phyloP scores from a whole-genome alignment of 441 rosid species.

The Aleurites moluccanus region DNA sequence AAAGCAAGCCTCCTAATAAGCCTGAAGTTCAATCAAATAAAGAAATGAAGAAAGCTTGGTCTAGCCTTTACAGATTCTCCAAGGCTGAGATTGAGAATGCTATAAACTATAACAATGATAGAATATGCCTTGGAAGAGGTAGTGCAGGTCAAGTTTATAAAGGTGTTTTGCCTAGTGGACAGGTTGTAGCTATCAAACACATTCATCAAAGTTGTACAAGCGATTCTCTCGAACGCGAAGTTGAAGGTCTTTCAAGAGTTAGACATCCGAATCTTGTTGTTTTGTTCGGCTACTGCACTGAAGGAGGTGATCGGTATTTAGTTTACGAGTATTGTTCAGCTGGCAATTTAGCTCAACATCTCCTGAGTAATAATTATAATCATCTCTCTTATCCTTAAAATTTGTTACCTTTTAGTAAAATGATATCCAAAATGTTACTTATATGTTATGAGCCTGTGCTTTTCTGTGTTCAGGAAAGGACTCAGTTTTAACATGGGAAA shows the following conservation, averaged over 20 bases:
- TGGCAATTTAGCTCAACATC: conserved; percentile 62
- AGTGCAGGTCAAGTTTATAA: conserved; percentile 62
- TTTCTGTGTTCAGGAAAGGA: conserved; percentile 41
- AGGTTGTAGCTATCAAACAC: conserved; percentile 61
- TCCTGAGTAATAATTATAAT: conserved; percentile 34
- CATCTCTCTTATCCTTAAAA: background rate
- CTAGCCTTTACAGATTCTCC: conserved; percentile 58
- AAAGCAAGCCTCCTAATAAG: conserved; percentile 18
- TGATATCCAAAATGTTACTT: background rate
- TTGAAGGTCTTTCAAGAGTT: conserved; percentile 60
- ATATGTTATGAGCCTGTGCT: background rate
- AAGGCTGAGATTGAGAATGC: conserved; percentile 63
- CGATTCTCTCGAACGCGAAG: conserved; percentile 56
- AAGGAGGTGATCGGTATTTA: conserved; percentile 56
- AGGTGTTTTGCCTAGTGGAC: conserved; percentile 69
- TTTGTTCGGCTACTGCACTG: conserved; percentile 57
- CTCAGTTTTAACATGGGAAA: conserved; percentile 47
- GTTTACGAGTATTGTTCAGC: conserved; percentile 61
- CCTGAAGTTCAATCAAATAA: conserved; percentile 11
- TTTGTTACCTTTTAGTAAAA: background rate
- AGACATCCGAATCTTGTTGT: conserved; percentile 68
- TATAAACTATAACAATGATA: conserved; percentile 32
- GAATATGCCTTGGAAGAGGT: conserved; percentile 49
- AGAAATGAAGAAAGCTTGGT: conserved; percentile 34
- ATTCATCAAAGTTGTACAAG: conserved; percentile 40